Conservation (phyloP, 306 rosid genomes). For the Bauhinia variegata region DNA sequence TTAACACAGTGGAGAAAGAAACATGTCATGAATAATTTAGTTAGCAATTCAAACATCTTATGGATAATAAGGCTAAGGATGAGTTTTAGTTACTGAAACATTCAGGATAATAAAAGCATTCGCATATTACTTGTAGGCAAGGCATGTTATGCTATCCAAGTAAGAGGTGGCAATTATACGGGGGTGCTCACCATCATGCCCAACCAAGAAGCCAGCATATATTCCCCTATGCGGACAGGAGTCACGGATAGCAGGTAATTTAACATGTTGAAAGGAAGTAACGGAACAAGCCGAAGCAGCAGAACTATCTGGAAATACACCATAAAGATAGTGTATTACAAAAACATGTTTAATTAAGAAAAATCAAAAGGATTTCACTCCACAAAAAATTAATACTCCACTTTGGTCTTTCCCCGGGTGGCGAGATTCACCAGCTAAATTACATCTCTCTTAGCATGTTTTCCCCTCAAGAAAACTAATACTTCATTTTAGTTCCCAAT, state of each 20-base stretch:
- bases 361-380: background rate
- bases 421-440: background rate
- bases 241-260: slow-evolving; percentile 59
- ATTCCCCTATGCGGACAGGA: slow-evolving; percentile 53
- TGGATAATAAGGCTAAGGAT: background rate
- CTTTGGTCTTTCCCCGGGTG: background rate
- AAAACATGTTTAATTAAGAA: background rate
- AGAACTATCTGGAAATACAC: slow-evolving; percentile 50
- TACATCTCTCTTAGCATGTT: background rate
- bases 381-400: background rate
- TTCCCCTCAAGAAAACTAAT: background rate
- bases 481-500: background rate
- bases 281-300: slow-evolving; percentile 58
- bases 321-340: background rate
- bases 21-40: background rate
- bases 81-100: background rate
- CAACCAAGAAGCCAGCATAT: slow-evolving; percentile 62
- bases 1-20: background rate
- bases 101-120: background rate
- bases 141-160: background rate
- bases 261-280: slow-evolving; percentile 63
- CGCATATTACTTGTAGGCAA: background rate
- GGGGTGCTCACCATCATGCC: slow-evolving; percentile 61
- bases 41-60: background rate
- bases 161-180: background rate